phyloP scores from a whole-genome alignment of 768 basidiomycete genomes.

The Kwoniella sp. region DNA sequence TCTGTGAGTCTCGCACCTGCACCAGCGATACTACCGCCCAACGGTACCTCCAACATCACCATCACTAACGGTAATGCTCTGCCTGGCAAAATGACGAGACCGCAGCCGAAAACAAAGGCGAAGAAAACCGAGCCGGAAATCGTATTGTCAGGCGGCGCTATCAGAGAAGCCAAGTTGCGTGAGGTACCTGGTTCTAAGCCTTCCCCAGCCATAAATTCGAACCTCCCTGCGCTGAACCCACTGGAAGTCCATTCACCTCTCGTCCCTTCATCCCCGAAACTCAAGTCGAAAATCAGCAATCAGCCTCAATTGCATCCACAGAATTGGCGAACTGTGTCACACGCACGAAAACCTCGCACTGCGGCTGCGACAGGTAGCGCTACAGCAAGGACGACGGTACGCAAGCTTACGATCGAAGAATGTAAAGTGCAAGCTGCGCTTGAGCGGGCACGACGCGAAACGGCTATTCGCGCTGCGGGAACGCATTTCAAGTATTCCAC shows the following conservation, averaged over 20 bases:
- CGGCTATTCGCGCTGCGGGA: constrained; percentile 54
- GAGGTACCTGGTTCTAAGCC: constrained; percentile 37
- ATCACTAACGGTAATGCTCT: not conserved
- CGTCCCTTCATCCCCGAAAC: constrained; percentile 5
- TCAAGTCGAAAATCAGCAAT: not conserved
- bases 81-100: constrained; percentile 20
- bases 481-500: constrained; percentile 31
- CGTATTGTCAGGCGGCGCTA: constrained; percentile 9
- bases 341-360: constrained; percentile 20
- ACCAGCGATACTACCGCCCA: not conserved
- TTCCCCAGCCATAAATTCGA: constrained; percentile 13
- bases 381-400: constrained; percentile 24
- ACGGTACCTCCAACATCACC: not conserved
- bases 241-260: constrained; percentile 26
- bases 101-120: constrained; percentile 15
- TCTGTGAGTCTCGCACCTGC: not conserved
- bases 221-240: constrained; percentile 35
- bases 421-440: constrained; percentile 47
- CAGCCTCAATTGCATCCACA: constrained; percentile 37
- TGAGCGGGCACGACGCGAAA: constrained; percentile 48
- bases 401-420: constrained; percentile 37
- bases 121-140: constrained; percentile 4
- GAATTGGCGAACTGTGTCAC: constrained; percentile 46
- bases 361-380: constrained; percentile 13
- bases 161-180: constrained; percentile 15